Base-by-base conservation (phyloP, 2,329 filamentous ascomycete species). In the Peltaster fructicola region DNA sequence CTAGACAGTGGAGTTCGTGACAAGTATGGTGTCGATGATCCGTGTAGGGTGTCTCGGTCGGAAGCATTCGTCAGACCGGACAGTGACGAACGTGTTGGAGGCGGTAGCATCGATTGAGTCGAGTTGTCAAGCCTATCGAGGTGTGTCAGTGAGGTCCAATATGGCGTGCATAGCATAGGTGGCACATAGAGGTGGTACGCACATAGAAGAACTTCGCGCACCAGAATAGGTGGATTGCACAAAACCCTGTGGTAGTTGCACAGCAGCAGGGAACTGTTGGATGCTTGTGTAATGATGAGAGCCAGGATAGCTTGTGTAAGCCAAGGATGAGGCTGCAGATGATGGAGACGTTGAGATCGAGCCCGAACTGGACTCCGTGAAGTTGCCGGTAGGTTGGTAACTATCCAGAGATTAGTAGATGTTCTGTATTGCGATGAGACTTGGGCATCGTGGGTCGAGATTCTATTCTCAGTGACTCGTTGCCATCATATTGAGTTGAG, bases 361-460 rank as follows among this genome's bases (percentile, higher is more conserved):
- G 41, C 62, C 63, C 29, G 57, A 61, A 29, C 58, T 62, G 32
- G 64, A 63, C 49, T 68, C 63, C 31, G 65, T 57, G 38, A 65
- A 56, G 37, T 57, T 54, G 41, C 56, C 48, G 31, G 52, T 52
- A 34, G 55, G 40, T 33, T 59, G 54, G 45, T 62, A 68, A 44
- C 63, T 67, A 49, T 44, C 24, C 21, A 30, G 30, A 31, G 21
- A 20, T n/a, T n/a, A n/a, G n/a, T n/a, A n/a, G n/a, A n/a, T n/a
- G n/a, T n/a, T 18, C 15, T 21, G n/a, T n/a, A n/a, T n/a, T n/a
- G n/a, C n/a, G n/a, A n/a, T n/a, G n/a, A n/a, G n/a, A n/a, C n/a
- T n/a, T n/a, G n/a, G n/a, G n/a, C n/a, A n/a, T n/a, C n/a, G n/a
- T n/a, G n/a, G 23, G 16, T 22, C 14, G 20, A 23, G 10, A 14